These are phyloP conservation scores for Paecilomyces variotii DNA, from an alignment of 2,329 filamentous ascomycete genomes.

Conservation along the genomic window DNA sequence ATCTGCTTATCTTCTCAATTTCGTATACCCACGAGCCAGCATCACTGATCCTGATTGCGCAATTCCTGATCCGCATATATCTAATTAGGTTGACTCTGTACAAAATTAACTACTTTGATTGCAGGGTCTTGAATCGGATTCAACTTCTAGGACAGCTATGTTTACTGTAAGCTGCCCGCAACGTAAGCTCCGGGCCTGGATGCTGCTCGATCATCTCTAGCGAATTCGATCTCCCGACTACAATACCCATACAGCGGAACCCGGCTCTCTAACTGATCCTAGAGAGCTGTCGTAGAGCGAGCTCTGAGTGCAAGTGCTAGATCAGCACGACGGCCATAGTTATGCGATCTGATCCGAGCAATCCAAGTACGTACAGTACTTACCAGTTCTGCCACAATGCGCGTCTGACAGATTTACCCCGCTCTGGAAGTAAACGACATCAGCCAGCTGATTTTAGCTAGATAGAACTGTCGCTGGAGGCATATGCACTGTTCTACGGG, in stretches of 20 bases:
- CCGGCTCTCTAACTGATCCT: background rate
- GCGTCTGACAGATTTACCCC: too few species aligned
- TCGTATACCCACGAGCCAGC: background rate
- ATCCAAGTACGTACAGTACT: too few species aligned
- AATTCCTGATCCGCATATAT: background rate
- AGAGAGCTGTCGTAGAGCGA: background rate
- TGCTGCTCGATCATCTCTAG: background rate
- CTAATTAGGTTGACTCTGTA: background rate
- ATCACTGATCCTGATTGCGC: background rate
- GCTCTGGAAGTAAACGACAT: too few species aligned
- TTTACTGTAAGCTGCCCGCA: background rate
- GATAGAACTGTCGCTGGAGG: too few species aligned
- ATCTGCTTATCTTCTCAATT: background rate
- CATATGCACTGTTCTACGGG: too few species aligned
- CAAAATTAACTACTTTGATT: background rate
- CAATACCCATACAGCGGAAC: background rate
- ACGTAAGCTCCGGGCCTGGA: background rate
- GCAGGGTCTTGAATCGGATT: background rate
- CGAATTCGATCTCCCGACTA: background rate
- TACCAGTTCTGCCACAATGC: too few species aligned
- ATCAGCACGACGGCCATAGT: background rate
- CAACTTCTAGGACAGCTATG: too few species aligned
- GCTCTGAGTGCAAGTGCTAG: background rate
- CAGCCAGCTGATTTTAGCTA: too few species aligned
- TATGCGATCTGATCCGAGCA: background rate